Evolutionary conservation across 352 stramenopile genomes (phyloP), one percentile per base, ranked within the genome.

Genomic region (Hyaloperonospora arabidopsidis): DNA sequence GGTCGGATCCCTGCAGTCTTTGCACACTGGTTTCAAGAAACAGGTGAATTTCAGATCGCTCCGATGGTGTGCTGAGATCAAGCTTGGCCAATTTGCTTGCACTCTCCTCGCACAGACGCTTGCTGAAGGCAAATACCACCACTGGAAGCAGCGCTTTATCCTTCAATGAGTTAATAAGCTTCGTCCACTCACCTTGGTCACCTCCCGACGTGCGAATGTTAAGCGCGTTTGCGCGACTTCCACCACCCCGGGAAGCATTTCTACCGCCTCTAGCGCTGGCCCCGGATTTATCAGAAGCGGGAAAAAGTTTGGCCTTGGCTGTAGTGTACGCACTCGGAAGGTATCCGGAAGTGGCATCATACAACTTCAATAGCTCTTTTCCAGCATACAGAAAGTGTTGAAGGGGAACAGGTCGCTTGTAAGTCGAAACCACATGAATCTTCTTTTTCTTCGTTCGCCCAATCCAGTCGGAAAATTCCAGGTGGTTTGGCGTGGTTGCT

Each of bases 391-490:
- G 60, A 70, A 97, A 89, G 56, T 99, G 96, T 50, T 96, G 85
- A 8, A 99, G 76, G 7, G 97, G 97, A 22, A 99, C 95, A 1
- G 96, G 96, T 4, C 96, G 89, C 64, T 98, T 97, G 51, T 93
- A 79, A 3, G 97, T 99, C 22, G 86, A 93, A 54, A 99, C 97
- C 2, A 99, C 96, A 68, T 98, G 93, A 54, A 99, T 97, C 34
- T 93, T 92, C 52, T 89, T 84, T 49, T 91, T 86, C 71, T 98
- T 98, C 0, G 92, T 98, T 22, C 94, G 76, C 6, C 96, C 97
- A 58, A 99, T 98, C 97, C 97, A 99, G 59, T 98, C 95, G 13
- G 87, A 97, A 57, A 99, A 99, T 67, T 99, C 95, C 52, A 98
- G 84, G 45, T 97, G 97, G 63, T 99, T 99, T 13, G 96, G 96